Base-by-base conservation (phyloP, 768 basidiomycete genomes). In the Hypholoma fasciculare region DNA sequence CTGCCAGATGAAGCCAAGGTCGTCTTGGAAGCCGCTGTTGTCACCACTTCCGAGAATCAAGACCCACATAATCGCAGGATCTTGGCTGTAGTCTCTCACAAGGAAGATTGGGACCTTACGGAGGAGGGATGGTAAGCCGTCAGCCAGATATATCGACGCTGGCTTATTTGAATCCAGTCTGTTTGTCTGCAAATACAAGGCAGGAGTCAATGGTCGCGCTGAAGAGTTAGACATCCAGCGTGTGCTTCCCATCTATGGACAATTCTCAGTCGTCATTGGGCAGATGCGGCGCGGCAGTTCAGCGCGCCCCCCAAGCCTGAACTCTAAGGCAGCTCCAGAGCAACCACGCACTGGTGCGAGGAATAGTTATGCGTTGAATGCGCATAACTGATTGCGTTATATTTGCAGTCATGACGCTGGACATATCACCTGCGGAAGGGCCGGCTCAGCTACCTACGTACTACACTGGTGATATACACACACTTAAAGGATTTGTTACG, bases 101-200 rank as follows among this genome's bases (percentile, higher is more conserved):
- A 71, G 58, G 72, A 76, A 62, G 68, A 74, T 52, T 70, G 70
- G 63, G 71, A 72, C 50, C 69, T 72, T 17, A 71, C 70, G n/a
- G 84, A 86, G 60, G 77, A 85, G 65, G 86, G 81, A 60, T 77
- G 83, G 85, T 85, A 56, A 42, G 77, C 70, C n/a, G 44, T 20
- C 40, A 39, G 34, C 11, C 44, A 30, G 6, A 11, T 46, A 13
- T 49, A 5, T 38, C 7, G 48, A 9, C 61, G 52, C 63, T 59
- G 60, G 59, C 53, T 43, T 43, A 11, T 63, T 38, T 54, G 42
- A 52, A 23, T 55, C 44, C 59, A 85, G 84, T 60, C 65, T 85
- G 30, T 83, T 84, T 61, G 67, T 86, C 16, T 77, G 81, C 67
- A 79, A 76, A 59, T 70, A 67, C 49, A 78, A 71, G 51, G 23